Conservation (phyloP, 352 stramenopile genomes). For the Phytophthora parvispora region DNA sequence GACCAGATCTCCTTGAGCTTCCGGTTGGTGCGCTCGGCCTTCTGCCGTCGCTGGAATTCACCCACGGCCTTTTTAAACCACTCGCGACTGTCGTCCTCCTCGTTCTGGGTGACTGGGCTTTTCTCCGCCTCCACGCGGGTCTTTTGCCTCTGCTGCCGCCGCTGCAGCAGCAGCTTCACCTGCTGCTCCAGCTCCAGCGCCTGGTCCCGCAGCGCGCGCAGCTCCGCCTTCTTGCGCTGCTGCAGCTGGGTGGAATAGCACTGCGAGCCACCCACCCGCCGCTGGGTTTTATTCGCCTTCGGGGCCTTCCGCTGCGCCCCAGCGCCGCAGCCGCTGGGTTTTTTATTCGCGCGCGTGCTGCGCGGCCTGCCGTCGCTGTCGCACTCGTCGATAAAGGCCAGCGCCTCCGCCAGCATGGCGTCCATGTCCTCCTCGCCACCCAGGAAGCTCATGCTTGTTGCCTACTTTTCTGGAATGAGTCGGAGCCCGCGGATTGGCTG, state of each 20-base stretch:
- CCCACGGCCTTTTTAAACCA: conserved; percentile 30
- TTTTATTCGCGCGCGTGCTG: background rate
- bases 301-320: background rate
- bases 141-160: conserved; percentile 21
- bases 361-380: conserved; percentile 13
- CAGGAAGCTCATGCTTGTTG: conserved; percentile 38
- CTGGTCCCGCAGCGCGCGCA: conserved; percentile 32
- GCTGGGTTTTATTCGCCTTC: conserved; percentile 30
- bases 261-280: conserved; percentile 3
- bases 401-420: conserved; percentile 43
- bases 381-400: conserved; percentile 49
- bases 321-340: background rate
- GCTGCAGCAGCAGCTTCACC: conserved; percentile 34
- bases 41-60: conserved; percentile 40
- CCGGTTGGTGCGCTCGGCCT: conserved; percentile 36
- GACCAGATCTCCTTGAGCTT: conserved; percentile 45
- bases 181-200: conserved; percentile 38
- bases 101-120: conserved; percentile 17
- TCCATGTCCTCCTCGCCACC: conserved; percentile 34
- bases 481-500: background rate
- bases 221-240: conserved; percentile 41
- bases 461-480: background rate
- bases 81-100: conserved; percentile 22
- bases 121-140: conserved; percentile 11
- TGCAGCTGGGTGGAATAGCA: conserved; percentile 41